Conservation (phyloP, 2,329 filamentous ascomycete species). For the Phialophora tarda region DNA sequence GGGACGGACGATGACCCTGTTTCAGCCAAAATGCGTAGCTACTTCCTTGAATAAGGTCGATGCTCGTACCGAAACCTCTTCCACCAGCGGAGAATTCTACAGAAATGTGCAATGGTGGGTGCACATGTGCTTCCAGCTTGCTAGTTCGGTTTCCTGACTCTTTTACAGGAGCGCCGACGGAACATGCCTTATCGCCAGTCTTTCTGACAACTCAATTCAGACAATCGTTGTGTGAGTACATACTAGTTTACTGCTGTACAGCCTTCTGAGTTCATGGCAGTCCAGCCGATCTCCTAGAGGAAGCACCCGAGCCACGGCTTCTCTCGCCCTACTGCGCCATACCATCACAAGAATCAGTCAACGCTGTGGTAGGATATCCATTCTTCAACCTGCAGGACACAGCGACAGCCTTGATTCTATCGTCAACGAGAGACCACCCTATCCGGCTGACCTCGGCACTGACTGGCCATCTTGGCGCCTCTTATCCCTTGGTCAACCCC, state of each 20-base stretch:
- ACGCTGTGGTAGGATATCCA: slow-evolving; percentile 61
- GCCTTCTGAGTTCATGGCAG: slow-evolving; percentile 39
- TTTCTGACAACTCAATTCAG: slow-evolving; percentile 57
- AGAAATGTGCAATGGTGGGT: slow-evolving; percentile 54
- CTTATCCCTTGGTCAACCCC: slow-evolving; percentile 61
- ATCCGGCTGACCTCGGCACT: slow-evolving; percentile 63
- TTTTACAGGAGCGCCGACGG: slow-evolving; percentile 59
- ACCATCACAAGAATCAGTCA: slow-evolving; percentile 56
- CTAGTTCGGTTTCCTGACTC: slow-evolving; percentile 1
- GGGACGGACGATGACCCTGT: slow-evolving; percentile 5
- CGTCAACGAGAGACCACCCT: slow-evolving; percentile 60
- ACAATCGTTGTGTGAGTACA: slow-evolving; percentile 59
- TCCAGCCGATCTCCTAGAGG: slow-evolving; percentile 56
- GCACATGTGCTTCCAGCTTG: not conserved
- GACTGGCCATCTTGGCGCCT: slow-evolving; percentile 53
- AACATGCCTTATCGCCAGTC: slow-evolving; percentile 61
- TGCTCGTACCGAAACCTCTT: not conserved
- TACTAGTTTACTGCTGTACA: not conserved
- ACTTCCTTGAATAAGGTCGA: not conserved
- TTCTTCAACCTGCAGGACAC: slow-evolving; percentile 59
- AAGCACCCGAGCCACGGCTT: slow-evolving; percentile 43
- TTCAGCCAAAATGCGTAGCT: slow-evolving; percentile 29
- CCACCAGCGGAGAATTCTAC: slow-evolving; percentile 44
- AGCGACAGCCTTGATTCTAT: slow-evolving; percentile 57
- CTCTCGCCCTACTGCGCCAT: slow-evolving; percentile 56